These are phyloP conservation scores for Candida namnaoensis DNA, from an alignment of 805 yeast species.

Conservation along the genomic window DNA sequence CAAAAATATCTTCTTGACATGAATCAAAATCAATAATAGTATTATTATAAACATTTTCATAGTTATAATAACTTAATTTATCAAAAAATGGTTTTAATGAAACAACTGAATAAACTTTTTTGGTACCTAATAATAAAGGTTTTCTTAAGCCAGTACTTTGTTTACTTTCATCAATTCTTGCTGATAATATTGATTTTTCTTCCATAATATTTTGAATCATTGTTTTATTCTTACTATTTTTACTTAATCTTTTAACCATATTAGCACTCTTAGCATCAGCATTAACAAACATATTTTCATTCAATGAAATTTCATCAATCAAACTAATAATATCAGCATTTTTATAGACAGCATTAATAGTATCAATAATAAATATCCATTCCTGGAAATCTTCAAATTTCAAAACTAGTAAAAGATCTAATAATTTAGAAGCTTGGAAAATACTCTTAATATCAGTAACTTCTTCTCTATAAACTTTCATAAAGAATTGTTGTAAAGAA, in stretches of 20 bases:
- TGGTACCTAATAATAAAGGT: conserved; percentile 29
- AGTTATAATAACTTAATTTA: conserved; percentile 52
- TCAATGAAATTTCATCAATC: conserved; percentile 14
- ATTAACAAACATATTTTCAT: conserved; percentile 4
- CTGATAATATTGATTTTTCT: conserved; percentile 6
- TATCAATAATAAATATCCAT: conserved; percentile 80
- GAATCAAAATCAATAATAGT: conserved; percentile 28
- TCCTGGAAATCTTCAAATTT: conserved; percentile 77
- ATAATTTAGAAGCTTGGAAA: conserved; percentile 62
- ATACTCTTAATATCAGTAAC: conserved; percentile 26
- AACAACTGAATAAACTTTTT: conserved; percentile 27
- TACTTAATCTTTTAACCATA: neutral
- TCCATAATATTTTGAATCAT: conserved; percentile 15
- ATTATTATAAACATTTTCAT: conserved; percentile 57
- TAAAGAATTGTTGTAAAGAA: conserved; percentile 46
- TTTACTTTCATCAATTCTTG: conserved; percentile 10
- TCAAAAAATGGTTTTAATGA: conserved; percentile 59
- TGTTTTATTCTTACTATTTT: neutral
- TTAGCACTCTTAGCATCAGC: neutral
- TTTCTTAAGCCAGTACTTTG: conserved; percentile 17
- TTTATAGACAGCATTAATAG: conserved; percentile 46
- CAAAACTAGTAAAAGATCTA: conserved; percentile 65
- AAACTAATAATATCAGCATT: conserved; percentile 18
- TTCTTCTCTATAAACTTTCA: conserved; percentile 18
- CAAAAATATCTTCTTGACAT: conserved; percentile 47